Conservation (phyloP, 495 filamentous ascomycete species). For the Penicillium steckii region DNA sequence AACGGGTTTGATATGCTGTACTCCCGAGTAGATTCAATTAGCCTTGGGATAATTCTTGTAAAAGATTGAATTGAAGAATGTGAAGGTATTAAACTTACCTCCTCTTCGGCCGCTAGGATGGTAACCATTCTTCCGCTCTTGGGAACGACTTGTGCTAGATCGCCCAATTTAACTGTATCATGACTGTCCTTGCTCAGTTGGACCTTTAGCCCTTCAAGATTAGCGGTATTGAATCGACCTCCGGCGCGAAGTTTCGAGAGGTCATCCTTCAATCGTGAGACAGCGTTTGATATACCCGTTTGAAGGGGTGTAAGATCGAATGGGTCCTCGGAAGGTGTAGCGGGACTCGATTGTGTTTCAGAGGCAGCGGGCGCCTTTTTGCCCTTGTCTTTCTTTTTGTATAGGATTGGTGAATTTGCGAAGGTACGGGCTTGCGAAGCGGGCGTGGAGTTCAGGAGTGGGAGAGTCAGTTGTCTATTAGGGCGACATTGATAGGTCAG, state of each 20-base stretch:
- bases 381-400: conserved; percentile 42
- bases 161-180: conserved; percentile 53
- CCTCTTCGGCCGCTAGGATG: conserved; percentile 62
- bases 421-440: conserved; percentile 16
- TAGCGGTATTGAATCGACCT: conserved; percentile 66
- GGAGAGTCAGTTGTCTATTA: background rate
- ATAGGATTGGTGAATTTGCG: conserved; percentile 23
- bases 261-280: conserved; percentile 58
- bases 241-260: conserved; percentile 65
- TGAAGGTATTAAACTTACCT: conserved; percentile 46
- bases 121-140: conserved; percentile 66
- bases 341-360: conserved; percentile 17
- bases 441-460: background rate
- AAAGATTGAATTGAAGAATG: no score
- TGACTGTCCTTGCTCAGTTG: conserved; percentile 53
- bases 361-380: conserved; percentile 19
- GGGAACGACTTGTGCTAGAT: conserved; percentile 75
- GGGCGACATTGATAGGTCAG: background rate
- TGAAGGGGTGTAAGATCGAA: conserved; percentile 67
- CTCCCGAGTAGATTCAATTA: background rate
- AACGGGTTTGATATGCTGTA: conserved; percentile 68
- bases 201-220: conserved; percentile 64
- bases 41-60: background rate
- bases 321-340: conserved; percentile 48
- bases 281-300: conserved; percentile 53